Conservation (phyloP, 192 early-diverging fungal species). For the Linnemannia hyalina region DNA sequence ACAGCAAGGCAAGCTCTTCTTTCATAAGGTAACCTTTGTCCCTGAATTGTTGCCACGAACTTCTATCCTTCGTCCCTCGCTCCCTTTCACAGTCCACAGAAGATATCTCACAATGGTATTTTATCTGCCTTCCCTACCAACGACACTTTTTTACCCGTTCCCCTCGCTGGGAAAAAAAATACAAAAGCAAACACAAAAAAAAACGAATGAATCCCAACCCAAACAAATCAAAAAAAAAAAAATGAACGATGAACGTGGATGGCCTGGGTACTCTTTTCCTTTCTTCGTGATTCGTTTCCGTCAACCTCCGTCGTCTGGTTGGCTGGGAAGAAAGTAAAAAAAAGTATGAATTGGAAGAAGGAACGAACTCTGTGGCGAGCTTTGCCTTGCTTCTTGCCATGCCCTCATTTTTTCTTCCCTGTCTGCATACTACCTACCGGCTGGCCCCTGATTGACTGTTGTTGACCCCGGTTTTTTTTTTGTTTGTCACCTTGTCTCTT, state of each 20-base stretch:
- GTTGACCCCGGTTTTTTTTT: background rate
- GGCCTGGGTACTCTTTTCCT: slow-evolving; percentile 16
- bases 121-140: too few species aligned
- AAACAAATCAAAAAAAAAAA: background rate
- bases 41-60: background rate
- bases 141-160: too few species aligned
- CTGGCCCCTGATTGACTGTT: background rate
- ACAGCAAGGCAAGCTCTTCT: background rate
- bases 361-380: background rate
- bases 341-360: background rate
- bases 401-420: background rate
- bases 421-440: too few species aligned
- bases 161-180: background rate
- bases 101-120: too few species aligned
- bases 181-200: background rate
- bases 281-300: background rate
- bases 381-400: background rate
- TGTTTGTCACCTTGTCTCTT: background rate
- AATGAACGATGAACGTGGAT: background rate
- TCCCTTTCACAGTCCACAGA: background rate
- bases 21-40: background rate
- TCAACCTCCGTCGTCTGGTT: background rate
- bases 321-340: background rate
- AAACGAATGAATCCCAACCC: background rate
- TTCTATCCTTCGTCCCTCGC: background rate